These are phyloP conservation scores for Aegilops sharonensis DNA, from an alignment of 176 grass and related monocot genomes.

Conservation along the genomic window DNA sequence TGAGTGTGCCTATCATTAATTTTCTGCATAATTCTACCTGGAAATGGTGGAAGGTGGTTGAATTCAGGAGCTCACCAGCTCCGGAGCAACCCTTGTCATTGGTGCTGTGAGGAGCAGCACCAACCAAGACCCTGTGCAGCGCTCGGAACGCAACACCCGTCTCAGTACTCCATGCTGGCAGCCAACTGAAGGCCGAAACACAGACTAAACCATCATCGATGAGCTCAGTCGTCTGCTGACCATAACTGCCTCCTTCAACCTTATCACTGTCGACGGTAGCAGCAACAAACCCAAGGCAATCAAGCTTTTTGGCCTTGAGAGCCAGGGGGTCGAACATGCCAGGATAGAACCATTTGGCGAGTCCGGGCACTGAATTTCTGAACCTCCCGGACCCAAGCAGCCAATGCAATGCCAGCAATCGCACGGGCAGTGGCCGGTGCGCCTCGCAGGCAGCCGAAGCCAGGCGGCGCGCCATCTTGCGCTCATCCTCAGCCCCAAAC, in stretches of 20 bases:
- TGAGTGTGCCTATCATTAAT: conserved; percentile 17
- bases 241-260: conserved; percentile 6
- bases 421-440: conserved; percentile 49
- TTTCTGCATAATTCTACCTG: conserved; percentile 59
- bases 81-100: conserved; percentile 30
- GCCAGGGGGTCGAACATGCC: conserved; percentile 71
- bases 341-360: conserved; percentile 55
- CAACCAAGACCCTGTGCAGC: conserved; percentile 60
- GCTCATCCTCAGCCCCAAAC: conserved; percentile 63
- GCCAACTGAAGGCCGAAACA: conserved; percentile 71
- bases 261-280: conserved; percentile 25
- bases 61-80: conserved; percentile 62
- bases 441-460: conserved; percentile 53
- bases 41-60: conserved; percentile 72
- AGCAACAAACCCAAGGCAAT: conserved; percentile 56
- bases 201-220: conserved; percentile 72
- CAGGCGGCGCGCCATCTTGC: conserved; percentile 47
- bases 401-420: conserved; percentile 85
- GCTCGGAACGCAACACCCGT: conserved; percentile 68
- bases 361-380: conserved; percentile 19
- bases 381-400: conserved; percentile 53
- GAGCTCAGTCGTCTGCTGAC: conserved; percentile 20
- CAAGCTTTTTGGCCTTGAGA: conserved; percentile 87
- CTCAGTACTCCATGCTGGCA: conserved; percentile 82
- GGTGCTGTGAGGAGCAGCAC: conserved; percentile 51